phyloP scores from a whole-genome alignment of 2,329 filamentous ascomycete species.

The Pseudodiploospora longispora region DNA sequence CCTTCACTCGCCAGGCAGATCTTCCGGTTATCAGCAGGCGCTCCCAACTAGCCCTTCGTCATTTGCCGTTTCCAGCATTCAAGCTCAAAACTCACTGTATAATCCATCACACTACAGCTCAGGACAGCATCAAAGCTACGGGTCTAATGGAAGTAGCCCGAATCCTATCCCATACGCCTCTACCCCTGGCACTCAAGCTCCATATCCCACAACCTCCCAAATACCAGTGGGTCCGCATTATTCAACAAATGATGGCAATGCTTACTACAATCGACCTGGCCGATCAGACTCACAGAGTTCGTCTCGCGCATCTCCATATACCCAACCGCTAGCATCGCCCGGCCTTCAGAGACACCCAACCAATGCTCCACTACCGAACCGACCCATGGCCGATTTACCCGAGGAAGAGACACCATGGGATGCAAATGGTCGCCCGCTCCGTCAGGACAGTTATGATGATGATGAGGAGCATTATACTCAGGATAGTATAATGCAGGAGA shows the following conservation, averaged over 20 bases:
- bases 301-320: constrained; percentile 35
- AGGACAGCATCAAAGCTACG: constrained; percentile 26
- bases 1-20: constrained; percentile 20
- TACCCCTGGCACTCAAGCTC: constrained; percentile 29
- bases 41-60: constrained; percentile 27
- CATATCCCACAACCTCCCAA: constrained; percentile 44
- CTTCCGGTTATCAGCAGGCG: constrained; percentile 33
- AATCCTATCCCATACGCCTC: constrained; percentile 25
- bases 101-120: constrained; percentile 26
- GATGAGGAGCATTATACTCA: constrained; percentile 34
- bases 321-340: constrained; percentile 32
- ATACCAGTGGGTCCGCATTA: constrained; percentile 47
- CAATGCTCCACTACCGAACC: constrained; percentile 50
- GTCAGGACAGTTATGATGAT: constrained; percentile 12
- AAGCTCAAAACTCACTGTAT: constrained; percentile 24
- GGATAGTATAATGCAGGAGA: constrained; percentile 49
- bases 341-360: constrained; percentile 51
- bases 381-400: constrained; percentile 37
- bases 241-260: constrained; percentile 36
- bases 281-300: constrained; percentile 45
- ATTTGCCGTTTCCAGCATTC: constrained; percentile 16
- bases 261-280: constrained; percentile 35
- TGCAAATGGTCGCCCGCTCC: constrained; percentile 23
- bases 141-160: constrained; percentile 31
- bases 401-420: constrained; percentile 35